Evolutionary conservation across 179 eudicot genomes (phyloP).

Genomic region (Drosera spatulata): DNA sequence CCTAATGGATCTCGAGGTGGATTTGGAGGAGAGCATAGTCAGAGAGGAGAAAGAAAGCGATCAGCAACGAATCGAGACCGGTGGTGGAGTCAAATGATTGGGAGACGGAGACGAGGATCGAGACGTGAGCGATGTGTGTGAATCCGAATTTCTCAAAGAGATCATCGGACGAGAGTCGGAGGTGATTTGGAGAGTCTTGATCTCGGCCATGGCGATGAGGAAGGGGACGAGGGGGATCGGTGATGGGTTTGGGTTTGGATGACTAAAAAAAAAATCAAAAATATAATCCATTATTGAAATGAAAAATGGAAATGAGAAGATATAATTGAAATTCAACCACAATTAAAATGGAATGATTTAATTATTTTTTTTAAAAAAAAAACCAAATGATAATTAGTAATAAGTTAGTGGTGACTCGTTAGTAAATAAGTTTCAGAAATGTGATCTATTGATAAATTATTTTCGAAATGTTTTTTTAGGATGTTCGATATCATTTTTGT

Average conservation of each 20-base stretch:
- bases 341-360: too few species aligned
- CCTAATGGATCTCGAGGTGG: conserved; percentile 62
- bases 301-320: too few species aligned
- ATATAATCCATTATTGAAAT: too few species aligned
- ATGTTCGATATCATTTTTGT: too few species aligned
- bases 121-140: conserved; percentile 12
- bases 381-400: too few species aligned
- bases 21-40: conserved; percentile 75
- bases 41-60: conserved; percentile 6
- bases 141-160: conserved; percentile 18
- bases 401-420: too few species aligned
- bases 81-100: conserved; percentile 31
- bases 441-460: too few species aligned
- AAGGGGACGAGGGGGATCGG: not conserved
- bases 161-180: conserved; percentile 69
- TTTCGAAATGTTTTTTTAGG: too few species aligned
- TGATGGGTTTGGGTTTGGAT: not conserved
- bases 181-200: conserved; percentile 49
- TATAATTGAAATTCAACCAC: too few species aligned
- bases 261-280: too few species aligned
- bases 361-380: too few species aligned
- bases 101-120: conserved; percentile 17
- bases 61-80: conserved; percentile 72
- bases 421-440: too few species aligned
- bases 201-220: conserved; percentile 40